Base-by-base conservation (phyloP, 78 protist species). In the Tieghemostelium lacteum region DNA sequence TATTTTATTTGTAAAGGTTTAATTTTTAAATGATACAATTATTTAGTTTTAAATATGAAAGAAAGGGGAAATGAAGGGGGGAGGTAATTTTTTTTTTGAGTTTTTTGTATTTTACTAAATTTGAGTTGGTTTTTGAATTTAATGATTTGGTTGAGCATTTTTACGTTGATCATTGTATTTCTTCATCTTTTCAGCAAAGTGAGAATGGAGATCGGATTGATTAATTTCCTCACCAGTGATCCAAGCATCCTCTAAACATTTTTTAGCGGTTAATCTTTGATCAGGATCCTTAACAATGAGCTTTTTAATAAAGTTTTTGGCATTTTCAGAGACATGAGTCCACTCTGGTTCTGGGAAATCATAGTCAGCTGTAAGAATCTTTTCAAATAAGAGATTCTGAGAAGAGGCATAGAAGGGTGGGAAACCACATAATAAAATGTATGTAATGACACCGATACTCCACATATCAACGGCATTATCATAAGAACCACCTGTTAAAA, bases 321-420 rank as follows among this genome's bases (percentile, higher is more conserved):
- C 95, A 33, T 12, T 24, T 7, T 69, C 87, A 2, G 95, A 92
- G 0, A 92, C 95, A 19, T 72, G 83, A 8, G 75, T 75, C 95
- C 95, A 92, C 40, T 93, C 95, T 34, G 88, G 92, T 39, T 74
- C 89, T 20, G 95, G 95, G 95, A 87, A 93, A 19, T 93, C 95
- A 70, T 87, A 93, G 50, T 87, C 77, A 40, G 88, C 95, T 1
- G 78, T 78, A 28, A 76, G 57, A 49, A 93, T 93, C 69, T 87
- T 75, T 36, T 87, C 94, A 69, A 93, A 93, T 71, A 93, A 62
- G 10, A 87, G 78, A 37, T 71, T 73, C 39, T 76, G 86, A 29
- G 67, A 60, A 26, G 91, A 73, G 0, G 92, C 95, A 14, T 93
- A 93, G 72, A 93, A 93, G 12, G 95, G 95, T 37, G 95, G 95